Percentiles rank a stretch among this genome's conserved stretches.
Conservation (phyloP, 805 yeast genomes). For the Candida dajiaensis region DNA sequence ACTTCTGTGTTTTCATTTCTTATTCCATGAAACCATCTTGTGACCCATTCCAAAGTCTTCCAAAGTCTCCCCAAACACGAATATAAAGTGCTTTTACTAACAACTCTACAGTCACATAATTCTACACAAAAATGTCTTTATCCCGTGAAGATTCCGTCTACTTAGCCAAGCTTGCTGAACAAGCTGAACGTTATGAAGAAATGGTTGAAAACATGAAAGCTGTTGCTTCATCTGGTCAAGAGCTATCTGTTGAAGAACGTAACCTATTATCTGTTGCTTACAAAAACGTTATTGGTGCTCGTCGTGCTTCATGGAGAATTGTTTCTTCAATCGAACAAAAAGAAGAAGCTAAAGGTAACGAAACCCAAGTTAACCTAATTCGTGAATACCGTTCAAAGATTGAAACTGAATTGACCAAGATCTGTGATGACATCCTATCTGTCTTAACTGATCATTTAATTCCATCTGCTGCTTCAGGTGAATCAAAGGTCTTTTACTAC, state of each 20-base stretch:
- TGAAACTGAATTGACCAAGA: constrained; percentile 85
- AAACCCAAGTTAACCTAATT: constrained; percentile 81
- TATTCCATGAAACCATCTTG: too few species aligned
- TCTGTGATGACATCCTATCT: constrained; percentile 87
- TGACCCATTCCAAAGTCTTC: not conserved
- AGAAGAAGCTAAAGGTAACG: constrained; percentile 95
- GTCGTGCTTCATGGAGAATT: constrained; percentile 99
- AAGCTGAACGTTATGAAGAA: constrained; percentile 99
- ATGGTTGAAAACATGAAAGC: constrained; percentile 98
- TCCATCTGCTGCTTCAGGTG: constrained; percentile 93
- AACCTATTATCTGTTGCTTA: constrained; percentile 95
- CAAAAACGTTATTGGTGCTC: constrained; percentile 97
- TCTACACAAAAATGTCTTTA: constrained; percentile 50
- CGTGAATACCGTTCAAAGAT: constrained; percentile 93
- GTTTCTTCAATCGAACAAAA: constrained; percentile 97
- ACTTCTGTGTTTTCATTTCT: too few species aligned
- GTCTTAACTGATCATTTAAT: constrained; percentile 87
- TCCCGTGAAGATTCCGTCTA: constrained; percentile 98
- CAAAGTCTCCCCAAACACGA: too few species aligned
- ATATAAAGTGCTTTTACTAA: not conserved
- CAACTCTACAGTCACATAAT: not conserved
- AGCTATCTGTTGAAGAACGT: constrained; percentile 95
- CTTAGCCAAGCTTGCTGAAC: constrained; percentile 97
- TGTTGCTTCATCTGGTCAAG: constrained; percentile 94
- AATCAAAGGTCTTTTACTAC: constrained; percentile 95